Evolutionary conservation across 495 filamentous ascomycete species (phyloP).

Genomic region (Aspergillus panamensis): DNA sequence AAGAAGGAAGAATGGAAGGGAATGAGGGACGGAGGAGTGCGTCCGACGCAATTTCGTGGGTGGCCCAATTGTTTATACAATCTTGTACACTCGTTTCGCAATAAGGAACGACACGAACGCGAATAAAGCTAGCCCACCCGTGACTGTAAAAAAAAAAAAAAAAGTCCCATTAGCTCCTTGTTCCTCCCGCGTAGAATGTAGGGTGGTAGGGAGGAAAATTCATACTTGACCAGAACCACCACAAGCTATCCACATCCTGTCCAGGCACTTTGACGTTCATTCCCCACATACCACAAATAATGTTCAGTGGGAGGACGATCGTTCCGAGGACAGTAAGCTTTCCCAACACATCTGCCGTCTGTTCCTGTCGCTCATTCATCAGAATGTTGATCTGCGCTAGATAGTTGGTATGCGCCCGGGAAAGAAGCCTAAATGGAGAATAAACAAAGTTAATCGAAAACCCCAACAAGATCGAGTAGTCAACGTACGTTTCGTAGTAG

Average conservation of each 20-base stretch:
- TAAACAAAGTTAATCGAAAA: constrained; percentile 15
- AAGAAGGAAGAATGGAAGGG: neutral
- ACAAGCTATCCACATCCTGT: constrained; percentile 63
- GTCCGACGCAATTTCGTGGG: neutral
- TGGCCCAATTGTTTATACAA: constrained; percentile 42
- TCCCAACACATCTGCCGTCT: constrained; percentile 89
- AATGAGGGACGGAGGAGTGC: neutral
- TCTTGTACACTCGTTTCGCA: constrained; percentile 75
- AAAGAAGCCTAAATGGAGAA: constrained; percentile 62
- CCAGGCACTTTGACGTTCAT: constrained; percentile 98
- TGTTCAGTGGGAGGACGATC: constrained; percentile 96
- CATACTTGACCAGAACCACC: constrained; percentile 64
- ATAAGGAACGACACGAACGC: constrained; percentile 72
- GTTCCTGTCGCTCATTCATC: constrained; percentile 96
- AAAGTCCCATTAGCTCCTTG: neutral
- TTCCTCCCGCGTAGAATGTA: neutral
- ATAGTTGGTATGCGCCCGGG: constrained; percentile 92
- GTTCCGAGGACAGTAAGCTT: constrained; percentile 95
- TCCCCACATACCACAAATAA: constrained; percentile 97
- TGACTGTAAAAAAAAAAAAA: constrained; percentile 65
- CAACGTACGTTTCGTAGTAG: constrained; percentile 87
- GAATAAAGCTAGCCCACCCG: constrained; percentile 70
- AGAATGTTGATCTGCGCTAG: constrained; percentile 91
- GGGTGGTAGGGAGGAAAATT: constrained; percentile 2
- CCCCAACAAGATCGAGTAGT: neutral